Evolutionary conservation across 768 basidiomycete genomes (phyloP).

Genomic region (Russula sp.): DNA sequence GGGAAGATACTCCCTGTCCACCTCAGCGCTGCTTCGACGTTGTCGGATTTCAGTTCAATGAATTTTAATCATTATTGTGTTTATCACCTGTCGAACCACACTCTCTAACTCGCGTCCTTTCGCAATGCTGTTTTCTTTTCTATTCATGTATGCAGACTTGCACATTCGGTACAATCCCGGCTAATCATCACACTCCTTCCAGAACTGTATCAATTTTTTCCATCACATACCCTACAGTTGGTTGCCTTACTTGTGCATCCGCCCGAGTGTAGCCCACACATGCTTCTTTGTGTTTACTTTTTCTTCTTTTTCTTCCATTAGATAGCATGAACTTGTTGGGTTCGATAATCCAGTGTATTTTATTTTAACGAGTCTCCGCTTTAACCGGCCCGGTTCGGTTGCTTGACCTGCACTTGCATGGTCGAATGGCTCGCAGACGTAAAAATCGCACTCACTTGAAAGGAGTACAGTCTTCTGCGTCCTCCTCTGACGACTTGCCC

Average conservation of each 20-base stretch:
- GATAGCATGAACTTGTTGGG: background rate
- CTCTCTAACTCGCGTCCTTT: constrained; percentile 5
- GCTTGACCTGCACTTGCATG: constrained; percentile 6
- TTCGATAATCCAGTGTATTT: constrained; percentile 14
- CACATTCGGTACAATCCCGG: constrained; percentile 7
- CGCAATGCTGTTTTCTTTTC: background rate
- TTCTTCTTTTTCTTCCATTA: background rate
- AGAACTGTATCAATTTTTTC: constrained; percentile 27
- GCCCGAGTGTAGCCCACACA: constrained; percentile 21
- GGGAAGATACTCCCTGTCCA: constrained; percentile 31
- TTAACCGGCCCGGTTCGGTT: constrained; percentile 1
- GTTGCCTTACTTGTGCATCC: constrained; percentile 21
- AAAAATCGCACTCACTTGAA: constrained; percentile 84
- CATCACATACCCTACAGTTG: constrained; percentile 21
- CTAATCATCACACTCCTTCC: constrained; percentile 21
- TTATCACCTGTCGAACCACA: constrained; percentile 13
- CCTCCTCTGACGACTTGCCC: constrained; percentile 48
- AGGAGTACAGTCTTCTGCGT: constrained; percentile 39
- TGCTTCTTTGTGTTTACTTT: background rate
- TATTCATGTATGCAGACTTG: background rate
- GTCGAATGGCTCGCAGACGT: constrained; percentile 61
- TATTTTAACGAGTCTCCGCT: constrained; percentile 10
- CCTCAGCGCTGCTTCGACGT: constrained; percentile 65
- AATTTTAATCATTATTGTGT: constrained; percentile 51
- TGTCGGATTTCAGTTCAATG: constrained; percentile 67